Evolutionary conservation across 2,329 filamentous ascomycete species (phyloP), one percentile per base, ranked within the genome.

Genomic region (Fusarium euwallaceae): DNA sequence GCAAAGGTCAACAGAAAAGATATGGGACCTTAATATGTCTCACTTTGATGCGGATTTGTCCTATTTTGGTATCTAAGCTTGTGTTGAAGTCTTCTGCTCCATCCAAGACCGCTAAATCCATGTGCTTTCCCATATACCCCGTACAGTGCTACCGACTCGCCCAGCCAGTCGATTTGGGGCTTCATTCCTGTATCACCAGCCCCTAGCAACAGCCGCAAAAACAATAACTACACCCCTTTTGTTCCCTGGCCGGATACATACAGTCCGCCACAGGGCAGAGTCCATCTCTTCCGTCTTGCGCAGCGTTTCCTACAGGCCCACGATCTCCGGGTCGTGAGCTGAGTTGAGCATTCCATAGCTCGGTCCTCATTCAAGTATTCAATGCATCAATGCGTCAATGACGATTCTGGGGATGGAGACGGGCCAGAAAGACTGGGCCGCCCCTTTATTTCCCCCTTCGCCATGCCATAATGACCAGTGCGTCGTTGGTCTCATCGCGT

Each of bases 101-200:
- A 32, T 55, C 32, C 51, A 32, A 55, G 27, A 29, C 63, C 70
- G 70, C 69, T 71, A 68, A 74, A 75, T 74, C 53, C 72, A 70
- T 73, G 65, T 69, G 70, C 65, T 60, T 53, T 53, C 48, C 72
- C 66, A 75, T 73, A 65, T 71, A 74, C 64, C 68, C 73, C 73
- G 69, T 75, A 73, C 72, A 75, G 72, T 75, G 70, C 67, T 70
- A 66, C 66, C 72, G 63, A 73, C 72, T 70, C 66, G 60, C 69
- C 55, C 66, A 70, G 63, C 72, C 69, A 70, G 55, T 73, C 45
- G 45, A 51, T 75, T 62, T 58, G 39, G 29, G 27, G 48, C 62
- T 36, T 48, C 43, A 37, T 67, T 45, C 22, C 45, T 56, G 62
- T 60, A 48, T 61, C 68, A 60, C 62, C 63, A 66, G 61, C 59